Evolutionary conservation across 1,284 basidiomycete species (phyloP).

Genomic region (Ganoderma leucocontextum): DNA sequence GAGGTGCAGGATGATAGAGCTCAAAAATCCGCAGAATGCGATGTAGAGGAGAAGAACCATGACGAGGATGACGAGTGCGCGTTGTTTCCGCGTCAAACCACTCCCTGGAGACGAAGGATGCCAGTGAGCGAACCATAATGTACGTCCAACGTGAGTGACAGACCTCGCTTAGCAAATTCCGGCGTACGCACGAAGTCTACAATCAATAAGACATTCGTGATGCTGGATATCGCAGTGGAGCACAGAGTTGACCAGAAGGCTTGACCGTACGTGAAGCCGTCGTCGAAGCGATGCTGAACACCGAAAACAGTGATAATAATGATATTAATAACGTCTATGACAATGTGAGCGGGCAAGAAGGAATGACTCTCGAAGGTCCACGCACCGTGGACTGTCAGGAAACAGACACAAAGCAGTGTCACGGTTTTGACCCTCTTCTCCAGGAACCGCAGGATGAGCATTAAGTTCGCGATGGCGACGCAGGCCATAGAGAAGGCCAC

Average conservation of each 20-base stretch:
- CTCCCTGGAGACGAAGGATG: constrained; percentile 51
- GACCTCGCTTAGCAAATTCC: constrained; percentile 75
- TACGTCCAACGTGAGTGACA: constrained; percentile 30
- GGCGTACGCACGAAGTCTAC: constrained; percentile 67
- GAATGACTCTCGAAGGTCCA: background rate
- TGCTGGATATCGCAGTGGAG: constrained; percentile 72
- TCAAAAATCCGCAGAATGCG: constrained; percentile 70
- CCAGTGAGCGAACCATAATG: background rate
- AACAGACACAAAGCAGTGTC: constrained; percentile 70
- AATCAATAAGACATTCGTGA: constrained; percentile 77
- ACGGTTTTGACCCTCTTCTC: constrained; percentile 68
- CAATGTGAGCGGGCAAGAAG: background rate
- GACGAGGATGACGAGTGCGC: constrained; percentile 79
- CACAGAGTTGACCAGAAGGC: constrained; percentile 87
- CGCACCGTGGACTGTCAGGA: constrained; percentile 74
- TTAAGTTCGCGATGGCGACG: constrained; percentile 75
- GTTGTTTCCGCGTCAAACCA: constrained; percentile 83
- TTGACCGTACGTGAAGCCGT: constrained; percentile 76
- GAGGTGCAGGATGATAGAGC: constrained; percentile 65
- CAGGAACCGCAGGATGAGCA: constrained; percentile 75
- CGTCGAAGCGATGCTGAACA: constrained; percentile 67
- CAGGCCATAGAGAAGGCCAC: constrained; percentile 74
- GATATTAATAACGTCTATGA: constrained; percentile 73
- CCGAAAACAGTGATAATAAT: constrained; percentile 71
- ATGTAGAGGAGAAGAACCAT: constrained; percentile 80